These are phyloP conservation scores for Mycena venus DNA, from an alignment of 768 basidiomycete genomes.

Conservation along the genomic window DNA sequence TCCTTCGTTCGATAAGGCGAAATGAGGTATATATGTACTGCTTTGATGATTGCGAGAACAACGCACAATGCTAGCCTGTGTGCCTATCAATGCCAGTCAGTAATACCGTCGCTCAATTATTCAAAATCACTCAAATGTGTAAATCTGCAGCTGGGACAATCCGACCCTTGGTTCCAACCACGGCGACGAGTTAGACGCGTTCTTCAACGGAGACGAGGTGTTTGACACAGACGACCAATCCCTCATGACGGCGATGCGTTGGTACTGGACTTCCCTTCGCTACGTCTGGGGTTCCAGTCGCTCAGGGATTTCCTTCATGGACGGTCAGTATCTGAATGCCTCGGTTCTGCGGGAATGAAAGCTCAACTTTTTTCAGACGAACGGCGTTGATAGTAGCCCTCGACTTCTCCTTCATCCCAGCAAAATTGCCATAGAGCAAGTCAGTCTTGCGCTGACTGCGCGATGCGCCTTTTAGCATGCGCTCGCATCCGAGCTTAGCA, in stretches of 20 bases:
- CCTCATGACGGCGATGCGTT: constrained; percentile 53
- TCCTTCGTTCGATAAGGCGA: constrained; percentile 51
- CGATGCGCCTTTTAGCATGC: constrained; percentile 51
- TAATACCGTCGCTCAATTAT: background rate
- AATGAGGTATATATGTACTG: constrained; percentile 58
- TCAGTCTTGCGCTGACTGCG: constrained; percentile 31
- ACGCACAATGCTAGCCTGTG: constrained; percentile 30
- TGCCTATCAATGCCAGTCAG: constrained; percentile 54
- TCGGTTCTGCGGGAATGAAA: background rate
- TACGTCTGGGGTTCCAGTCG: constrained; percentile 46
- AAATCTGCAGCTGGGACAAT: constrained; percentile 51
- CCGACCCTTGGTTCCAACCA: constrained; percentile 54
- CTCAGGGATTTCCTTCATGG: constrained; percentile 41
- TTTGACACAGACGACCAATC: constrained; percentile 43
- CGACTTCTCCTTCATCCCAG: constrained; percentile 47
- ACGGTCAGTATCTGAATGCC: constrained; percentile 37
- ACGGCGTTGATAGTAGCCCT: constrained; percentile 38
- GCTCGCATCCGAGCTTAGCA: constrained; percentile 29
- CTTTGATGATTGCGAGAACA: constrained; percentile 50
- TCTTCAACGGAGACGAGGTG: constrained; percentile 45
- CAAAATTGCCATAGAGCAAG: constrained; percentile 39
- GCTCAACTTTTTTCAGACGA: background rate
- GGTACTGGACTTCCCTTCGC: constrained; percentile 58
- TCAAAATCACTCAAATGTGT: background rate
- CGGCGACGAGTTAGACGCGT: constrained; percentile 51